These are phyloP conservation scores for Mycena latifolia DNA, from an alignment of 768 basidiomycete species.

Conservation along the genomic window DNA sequence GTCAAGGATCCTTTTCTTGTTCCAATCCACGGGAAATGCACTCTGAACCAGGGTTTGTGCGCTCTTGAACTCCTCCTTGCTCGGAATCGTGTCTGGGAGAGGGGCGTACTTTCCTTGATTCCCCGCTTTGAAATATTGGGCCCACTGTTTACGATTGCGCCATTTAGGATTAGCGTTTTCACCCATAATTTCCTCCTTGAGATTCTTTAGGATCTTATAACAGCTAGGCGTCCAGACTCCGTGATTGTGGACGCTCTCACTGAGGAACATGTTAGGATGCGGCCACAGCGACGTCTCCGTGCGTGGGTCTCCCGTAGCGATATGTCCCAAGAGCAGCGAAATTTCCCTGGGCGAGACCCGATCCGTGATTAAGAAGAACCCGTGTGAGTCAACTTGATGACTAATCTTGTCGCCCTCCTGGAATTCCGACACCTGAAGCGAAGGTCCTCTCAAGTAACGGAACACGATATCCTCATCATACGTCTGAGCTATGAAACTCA, in stretches of 20 bases:
- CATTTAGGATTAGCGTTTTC: not conserved
- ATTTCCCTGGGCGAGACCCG: not conserved
- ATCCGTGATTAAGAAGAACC: not conserved
- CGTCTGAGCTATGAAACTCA: not conserved
- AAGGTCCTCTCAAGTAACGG: not conserved
- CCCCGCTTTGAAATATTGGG: not conserved
- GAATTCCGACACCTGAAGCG: not conserved
- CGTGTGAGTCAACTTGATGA: not conserved
- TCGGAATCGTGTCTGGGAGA: not conserved
- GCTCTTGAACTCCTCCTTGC: not conserved
- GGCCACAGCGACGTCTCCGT: slow-evolving; percentile 1
- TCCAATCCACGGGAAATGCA: not conserved
- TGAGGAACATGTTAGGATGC: not conserved
- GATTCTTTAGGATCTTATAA: not conserved
- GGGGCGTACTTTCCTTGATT: not conserved
- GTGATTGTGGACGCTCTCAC: not conserved
- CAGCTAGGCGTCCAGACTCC: not conserved
- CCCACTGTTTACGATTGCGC: not conserved
- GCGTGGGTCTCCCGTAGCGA: not conserved
- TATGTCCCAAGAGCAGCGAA: not conserved
- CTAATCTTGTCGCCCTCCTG: not conserved
- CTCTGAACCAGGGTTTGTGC: not conserved
- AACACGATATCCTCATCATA: not conserved
- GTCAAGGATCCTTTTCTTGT: not conserved
- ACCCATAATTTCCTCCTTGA: not conserved